Evolutionary conservation across 371 early-diverging fungal species (phyloP), one percentile per base, ranked within the genome.

Genomic region (Haplosporangium sp.): DNA sequence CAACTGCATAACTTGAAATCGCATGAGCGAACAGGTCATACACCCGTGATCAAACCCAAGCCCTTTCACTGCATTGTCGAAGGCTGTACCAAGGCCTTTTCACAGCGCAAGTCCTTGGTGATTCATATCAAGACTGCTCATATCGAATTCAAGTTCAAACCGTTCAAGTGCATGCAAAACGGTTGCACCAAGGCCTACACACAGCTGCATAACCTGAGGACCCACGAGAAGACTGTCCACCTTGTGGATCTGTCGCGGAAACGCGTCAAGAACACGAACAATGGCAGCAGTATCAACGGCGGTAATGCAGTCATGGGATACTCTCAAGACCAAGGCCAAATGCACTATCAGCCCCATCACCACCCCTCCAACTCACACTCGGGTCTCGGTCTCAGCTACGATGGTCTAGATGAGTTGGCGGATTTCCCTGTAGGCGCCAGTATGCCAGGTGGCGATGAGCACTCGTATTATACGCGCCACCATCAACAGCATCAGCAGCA

Each of bases 1-100:
- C 87, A 86, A 67, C 81, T 84, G 37, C 86, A 85, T 37, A 85
- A 88, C 64, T 67, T 89, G 20, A 86, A 88, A 82, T 86, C 87
- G 14, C 89, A 89, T 71, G 86, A 86, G 60, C 74, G 86, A 47
- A 86, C 81, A 36, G 76, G 76, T 3, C 89, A 89, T 62, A 84
- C 87, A 0, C 76, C 76, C 13, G 70, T 75, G 59, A 66, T 69
- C 63, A 75, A 75, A 60, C 59, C 66, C 20, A 69, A 69, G 63
- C 76, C 76, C 16, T 75, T 75, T 61, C 70, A 62, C 13, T 75
- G 76, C 58, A 75, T 75, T 63, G 66, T 75, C 52, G 70, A 69
- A 40, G 76, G 76, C 20, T 75, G 76, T 59, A 13, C 63, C 54
- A 75, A 75, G 67, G 76, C 76, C 41, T 75, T 69, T 48, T 75